These are phyloP conservation scores for Trametes versicolor DNA, from an alignment of 1,284 basidiomycete species.

Conservation along the genomic window DNA sequence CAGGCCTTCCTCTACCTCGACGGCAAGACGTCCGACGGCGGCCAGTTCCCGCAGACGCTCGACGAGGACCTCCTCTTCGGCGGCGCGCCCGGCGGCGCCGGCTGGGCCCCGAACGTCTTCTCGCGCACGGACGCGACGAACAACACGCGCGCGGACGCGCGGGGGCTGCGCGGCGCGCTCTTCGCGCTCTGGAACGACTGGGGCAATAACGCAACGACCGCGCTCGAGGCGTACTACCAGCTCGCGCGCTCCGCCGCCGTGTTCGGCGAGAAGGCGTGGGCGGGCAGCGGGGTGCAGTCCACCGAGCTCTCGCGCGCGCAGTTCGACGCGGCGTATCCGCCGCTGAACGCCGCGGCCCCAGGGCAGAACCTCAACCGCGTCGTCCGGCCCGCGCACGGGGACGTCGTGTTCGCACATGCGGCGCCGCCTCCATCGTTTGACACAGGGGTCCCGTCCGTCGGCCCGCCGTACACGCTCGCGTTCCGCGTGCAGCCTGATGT, in stretches of 20 bases:
- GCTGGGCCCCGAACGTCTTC: constrained; percentile 46
- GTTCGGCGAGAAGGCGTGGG: constrained; percentile 42
- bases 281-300: constrained; percentile 38
- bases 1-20: constrained; percentile 48
- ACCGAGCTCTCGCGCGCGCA: constrained; percentile 39
- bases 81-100: constrained; percentile 41
- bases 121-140: constrained; percentile 39
- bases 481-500: constrained; percentile 46
- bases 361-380: constrained; percentile 45
- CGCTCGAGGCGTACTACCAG: constrained; percentile 45
- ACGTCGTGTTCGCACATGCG: constrained; percentile 36
- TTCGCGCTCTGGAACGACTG: constrained; percentile 46
- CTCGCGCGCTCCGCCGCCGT: constrained; percentile 42
- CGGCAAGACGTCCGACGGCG: constrained; percentile 43
- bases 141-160: constrained; percentile 40
- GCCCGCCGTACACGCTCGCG: constrained; percentile 54
- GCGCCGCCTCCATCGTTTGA: constrained; percentile 29
- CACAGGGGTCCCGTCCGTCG: constrained; percentile 51
- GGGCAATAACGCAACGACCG: constrained; percentile 45
- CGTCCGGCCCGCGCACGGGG: constrained; percentile 32
- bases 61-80: constrained; percentile 42
- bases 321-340: constrained; percentile 39
- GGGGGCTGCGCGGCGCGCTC: constrained; percentile 41
- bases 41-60: constrained; percentile 41
- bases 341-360: constrained; percentile 42